Conservation (phyloP, 2,329 filamentous ascomycete species). For the Dactylellina leptospora region DNA sequence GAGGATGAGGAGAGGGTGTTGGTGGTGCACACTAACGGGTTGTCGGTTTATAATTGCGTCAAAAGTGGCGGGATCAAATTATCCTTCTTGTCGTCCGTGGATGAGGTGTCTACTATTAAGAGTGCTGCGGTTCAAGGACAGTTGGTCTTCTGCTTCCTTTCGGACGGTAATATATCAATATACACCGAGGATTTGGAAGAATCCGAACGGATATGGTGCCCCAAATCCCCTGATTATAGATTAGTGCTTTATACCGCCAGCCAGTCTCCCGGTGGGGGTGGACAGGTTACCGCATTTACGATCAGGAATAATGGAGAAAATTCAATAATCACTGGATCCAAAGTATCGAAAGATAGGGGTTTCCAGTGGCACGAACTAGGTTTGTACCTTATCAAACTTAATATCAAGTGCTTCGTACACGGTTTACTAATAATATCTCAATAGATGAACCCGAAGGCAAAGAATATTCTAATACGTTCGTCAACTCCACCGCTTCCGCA, state of each 20-base stretch:
- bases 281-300: slow-evolving; percentile 25
- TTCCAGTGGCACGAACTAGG: slow-evolving; percentile 34
- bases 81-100: slow-evolving; percentile 27
- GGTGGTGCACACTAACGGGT: slow-evolving; percentile 42
- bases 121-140: slow-evolving; percentile 30
- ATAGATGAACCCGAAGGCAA: not conserved
- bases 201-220: slow-evolving; percentile 16
- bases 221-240: slow-evolving; percentile 29
- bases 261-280: slow-evolving; percentile 20
- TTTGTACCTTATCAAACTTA: not conserved
- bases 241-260: slow-evolving; percentile 27
- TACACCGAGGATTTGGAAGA: slow-evolving; percentile 35
- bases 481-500: slow-evolving; percentile 53
- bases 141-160: slow-evolving; percentile 28
- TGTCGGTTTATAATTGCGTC: slow-evolving; percentile 37
- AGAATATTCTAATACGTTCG: not conserved
- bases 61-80: slow-evolving; percentile 45
- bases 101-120: slow-evolving; percentile 27
- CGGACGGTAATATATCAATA: slow-evolving; percentile 29
- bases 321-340: slow-evolving; percentile 30
- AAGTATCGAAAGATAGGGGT: slow-evolving; percentile 4
- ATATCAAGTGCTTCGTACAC: too few species aligned
- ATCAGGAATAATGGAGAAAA: slow-evolving; percentile 41
- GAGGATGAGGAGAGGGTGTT: slow-evolving; percentile 44
- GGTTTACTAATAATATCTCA: not conserved